Evolutionary conservation across 1,284 basidiomycete genomes (phyloP).

Genomic region (Leccinum brunneo-olivaceum): DNA sequence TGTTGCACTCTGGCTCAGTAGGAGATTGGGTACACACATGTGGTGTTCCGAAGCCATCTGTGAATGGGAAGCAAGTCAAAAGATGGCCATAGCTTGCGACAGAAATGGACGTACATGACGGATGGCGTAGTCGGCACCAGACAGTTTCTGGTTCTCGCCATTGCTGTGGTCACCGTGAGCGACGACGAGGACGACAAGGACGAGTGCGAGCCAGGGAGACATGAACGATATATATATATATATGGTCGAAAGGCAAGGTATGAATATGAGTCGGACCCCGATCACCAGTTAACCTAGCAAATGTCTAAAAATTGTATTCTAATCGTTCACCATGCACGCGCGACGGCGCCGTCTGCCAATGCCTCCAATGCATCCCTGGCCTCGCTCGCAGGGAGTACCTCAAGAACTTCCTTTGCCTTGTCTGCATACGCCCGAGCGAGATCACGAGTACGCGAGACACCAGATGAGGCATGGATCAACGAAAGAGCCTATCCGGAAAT

Average conservation of each 20-base stretch:
- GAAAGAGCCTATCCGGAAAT: constrained; percentile 54
- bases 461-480: constrained; percentile 69
- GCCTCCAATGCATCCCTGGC: constrained; percentile 68
- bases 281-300: constrained; percentile 5
- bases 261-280: constrained; percentile 12
- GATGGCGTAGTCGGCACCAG: constrained; percentile 38
- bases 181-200: constrained; percentile 20
- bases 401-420: constrained; percentile 69
- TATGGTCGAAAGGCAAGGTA: too few species aligned
- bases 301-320: neutral
- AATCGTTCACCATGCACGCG: constrained; percentile 20
- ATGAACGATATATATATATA: too few species aligned
- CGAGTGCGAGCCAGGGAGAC: too few species aligned
- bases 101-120: constrained; percentile 42
- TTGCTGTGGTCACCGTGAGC: constrained; percentile 31
- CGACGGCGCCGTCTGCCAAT: constrained; percentile 59
- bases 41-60: constrained; percentile 84
- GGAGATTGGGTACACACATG: constrained; percentile 46
- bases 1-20: too few species aligned
- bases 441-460: constrained; percentile 72
- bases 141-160: constrained; percentile 18
- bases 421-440: constrained; percentile 77
- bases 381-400: constrained; percentile 76
- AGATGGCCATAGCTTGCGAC: neutral
- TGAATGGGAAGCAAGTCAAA: constrained; percentile 13